These are phyloP conservation scores for Camellia granthamiana DNA, from an alignment of 148 eudicot genomes.

Conservation along the genomic window DNA sequence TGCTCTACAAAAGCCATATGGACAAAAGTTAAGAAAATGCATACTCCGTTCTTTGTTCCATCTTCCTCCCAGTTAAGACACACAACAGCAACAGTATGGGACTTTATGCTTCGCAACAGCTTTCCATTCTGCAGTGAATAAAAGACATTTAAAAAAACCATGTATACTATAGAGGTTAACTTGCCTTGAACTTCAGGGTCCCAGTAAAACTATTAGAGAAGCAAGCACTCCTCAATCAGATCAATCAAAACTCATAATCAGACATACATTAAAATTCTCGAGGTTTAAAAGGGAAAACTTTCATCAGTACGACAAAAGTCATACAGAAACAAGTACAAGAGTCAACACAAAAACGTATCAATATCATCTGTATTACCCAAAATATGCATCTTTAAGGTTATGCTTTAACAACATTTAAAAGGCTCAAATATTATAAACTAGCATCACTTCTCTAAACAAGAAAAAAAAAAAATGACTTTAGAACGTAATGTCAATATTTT, in stretches of 20 bases:
- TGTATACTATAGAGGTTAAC: background rate
- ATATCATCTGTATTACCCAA: background rate
- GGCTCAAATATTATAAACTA: background rate
- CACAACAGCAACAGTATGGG: slow-evolving; percentile 70
- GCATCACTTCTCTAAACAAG: background rate
- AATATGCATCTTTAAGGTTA: background rate
- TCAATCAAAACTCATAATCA: slow-evolving; percentile 1
- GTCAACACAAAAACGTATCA: background rate
- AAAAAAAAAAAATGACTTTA: no score
- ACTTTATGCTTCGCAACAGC: slow-evolving; percentile 69
- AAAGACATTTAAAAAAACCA: background rate
- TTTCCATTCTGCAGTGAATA: slow-evolving; percentile 71
- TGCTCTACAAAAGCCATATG: background rate
- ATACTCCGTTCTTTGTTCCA: slow-evolving; percentile 41
- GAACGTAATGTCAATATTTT: no score
- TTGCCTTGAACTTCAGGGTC: background rate
- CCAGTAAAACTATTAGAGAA: background rate
- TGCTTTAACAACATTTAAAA: background rate
- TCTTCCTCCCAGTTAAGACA: slow-evolving; percentile 94
- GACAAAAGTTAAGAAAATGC: slow-evolving; percentile 14
- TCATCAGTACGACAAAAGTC: background rate
- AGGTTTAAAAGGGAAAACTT: background rate
- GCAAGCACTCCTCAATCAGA: background rate
- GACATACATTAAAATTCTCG: background rate
- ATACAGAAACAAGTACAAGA: background rate